Evolutionary conservation across 1,284 basidiomycete species (phyloP), one percentile per base, ranked within the genome.

Genomic region (Leccinum fallax): DNA sequence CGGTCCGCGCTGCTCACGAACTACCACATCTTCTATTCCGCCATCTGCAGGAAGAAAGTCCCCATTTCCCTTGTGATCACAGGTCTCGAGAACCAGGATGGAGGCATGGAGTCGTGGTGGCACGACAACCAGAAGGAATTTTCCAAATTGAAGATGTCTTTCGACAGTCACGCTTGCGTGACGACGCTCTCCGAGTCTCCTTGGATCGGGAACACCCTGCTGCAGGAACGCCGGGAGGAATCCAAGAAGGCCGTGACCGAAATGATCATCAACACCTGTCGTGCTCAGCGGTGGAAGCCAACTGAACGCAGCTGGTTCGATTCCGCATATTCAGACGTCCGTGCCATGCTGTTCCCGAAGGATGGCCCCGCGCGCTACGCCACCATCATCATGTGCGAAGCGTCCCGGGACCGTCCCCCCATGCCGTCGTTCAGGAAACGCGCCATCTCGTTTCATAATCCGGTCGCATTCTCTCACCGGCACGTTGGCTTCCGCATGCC

Each of bases 1-100:
- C 59, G 73, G 26, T 57, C 67, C 19, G 72, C 63, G 24, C 53
- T 74, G 32, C 65, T 72, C 54, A 66, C 61, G 26, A 72, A 72
- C 30, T 72, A 75, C 59, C 69, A 71, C 26, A 55, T 72, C 46
- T 72, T 72, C 53, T 70, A 75, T 40, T 74, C 73, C 2, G 73
- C 69, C 5, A 74, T 72, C 36, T 72, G 73, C 61, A 69, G 73
- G 55, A 73, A 62, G 61, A 72, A 75, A 38, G 71, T 72, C 6
- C 67, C 71, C 16, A 75, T 72, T 30, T 72, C 57, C 28, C 59
- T 72, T 58, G 71, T 71, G 8, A 49, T 72, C 21, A 75, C 73
- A 7, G 73, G 71, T 16, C 69, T 72, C 52, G 71, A 72, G 51
- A 74, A 72, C 59, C 66, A 74, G 40, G 70, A 64, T 28, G 59